Evolutionary conservation across 2,329 filamentous ascomycete genomes (phyloP), one percentile per base, ranked within the genome.

Genomic region (Sclerotinia spermophila): DNA sequence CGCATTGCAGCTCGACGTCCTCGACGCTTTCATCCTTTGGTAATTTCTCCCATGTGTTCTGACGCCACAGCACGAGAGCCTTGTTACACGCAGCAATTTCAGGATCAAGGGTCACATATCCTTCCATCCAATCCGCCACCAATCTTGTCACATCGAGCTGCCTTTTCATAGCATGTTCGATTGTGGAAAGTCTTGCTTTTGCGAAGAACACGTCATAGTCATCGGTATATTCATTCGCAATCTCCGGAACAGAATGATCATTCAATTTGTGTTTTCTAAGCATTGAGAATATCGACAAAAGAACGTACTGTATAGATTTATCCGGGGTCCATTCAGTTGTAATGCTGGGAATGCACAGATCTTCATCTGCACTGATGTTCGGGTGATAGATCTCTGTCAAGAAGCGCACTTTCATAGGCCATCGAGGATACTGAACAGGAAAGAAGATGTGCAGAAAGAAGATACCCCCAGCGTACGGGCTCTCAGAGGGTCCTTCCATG

Each of bases 371-470:
- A n/a, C 27, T 33, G 38, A 65, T 27, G 6, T 38, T 35, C 10
- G 48, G 64, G 33, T 67, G 48, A 35, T 56, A 30, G 6, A 56
- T 55, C 6, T n/a, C 19, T 17, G 64, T 67, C 6, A 67, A 56
- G 13, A 67, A 67, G 11, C 45, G 64, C 35, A 67, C 15, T 19
- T 55, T 33, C 35, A 56, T 40, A 30, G 64, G 33, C 7, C 11
- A 3, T 17, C 8, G 3, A 5, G 64, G 64, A n/a, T 33, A 67
- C 17, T 3, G 2, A 19, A 5, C 1, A 7, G 64, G 64, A n/a
- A 55, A 67, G 11, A 24, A 42, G 10, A 67, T 33, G 24, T 67
- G 64, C 11, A 67, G 11, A 38, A 51, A 67, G 64, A 67, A 67
- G 24, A 56, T 56, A 15, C 35, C 64, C 11, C 48, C 48, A 5